phyloP scores from a whole-genome alignment of 257 asterid species.

The Solanum raphanifolium region DNA sequence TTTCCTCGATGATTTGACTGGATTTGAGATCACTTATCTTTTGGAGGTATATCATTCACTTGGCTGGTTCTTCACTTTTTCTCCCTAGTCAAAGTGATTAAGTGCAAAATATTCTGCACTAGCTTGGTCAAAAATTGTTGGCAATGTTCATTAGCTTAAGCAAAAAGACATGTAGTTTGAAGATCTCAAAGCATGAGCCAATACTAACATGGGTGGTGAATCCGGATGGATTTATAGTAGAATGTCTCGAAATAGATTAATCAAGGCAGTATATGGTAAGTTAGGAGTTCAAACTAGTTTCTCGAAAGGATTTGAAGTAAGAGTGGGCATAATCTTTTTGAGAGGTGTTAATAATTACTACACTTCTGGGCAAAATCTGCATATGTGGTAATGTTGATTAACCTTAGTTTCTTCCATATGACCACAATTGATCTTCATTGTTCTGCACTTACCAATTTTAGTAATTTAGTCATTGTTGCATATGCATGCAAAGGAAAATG shows the following conservation, averaged over 20 bases:
- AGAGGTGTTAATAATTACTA: neutral
- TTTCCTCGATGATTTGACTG: constrained; percentile 94
- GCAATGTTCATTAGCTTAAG: neutral
- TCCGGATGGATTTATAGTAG: neutral
- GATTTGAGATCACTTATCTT: constrained; percentile 84
- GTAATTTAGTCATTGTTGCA: neutral
- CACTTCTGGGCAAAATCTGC: neutral
- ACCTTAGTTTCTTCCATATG: neutral
- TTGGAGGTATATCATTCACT: constrained; percentile 47
- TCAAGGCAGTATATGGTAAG: neutral
- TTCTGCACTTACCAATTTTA: neutral
- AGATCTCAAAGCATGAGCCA: neutral
- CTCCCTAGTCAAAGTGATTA: neutral
- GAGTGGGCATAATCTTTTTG: neutral
- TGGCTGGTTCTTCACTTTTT: neutral
- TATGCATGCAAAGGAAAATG: neutral
- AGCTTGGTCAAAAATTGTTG: neutral
- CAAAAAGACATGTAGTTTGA: neutral
- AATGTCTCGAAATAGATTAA: neutral
- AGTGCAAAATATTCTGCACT: neutral
- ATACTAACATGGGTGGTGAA: neutral
- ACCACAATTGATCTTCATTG: neutral
- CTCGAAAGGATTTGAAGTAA: neutral
- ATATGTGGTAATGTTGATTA: neutral
- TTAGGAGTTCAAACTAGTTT: neutral